A percentile compares a stretch with the other conserved stretches of the same genome.
These are phyloP conservation scores for Apiospora koreana DNA, from an alignment of 2,329 filamentous ascomycete species.

Conservation along the genomic window DNA sequence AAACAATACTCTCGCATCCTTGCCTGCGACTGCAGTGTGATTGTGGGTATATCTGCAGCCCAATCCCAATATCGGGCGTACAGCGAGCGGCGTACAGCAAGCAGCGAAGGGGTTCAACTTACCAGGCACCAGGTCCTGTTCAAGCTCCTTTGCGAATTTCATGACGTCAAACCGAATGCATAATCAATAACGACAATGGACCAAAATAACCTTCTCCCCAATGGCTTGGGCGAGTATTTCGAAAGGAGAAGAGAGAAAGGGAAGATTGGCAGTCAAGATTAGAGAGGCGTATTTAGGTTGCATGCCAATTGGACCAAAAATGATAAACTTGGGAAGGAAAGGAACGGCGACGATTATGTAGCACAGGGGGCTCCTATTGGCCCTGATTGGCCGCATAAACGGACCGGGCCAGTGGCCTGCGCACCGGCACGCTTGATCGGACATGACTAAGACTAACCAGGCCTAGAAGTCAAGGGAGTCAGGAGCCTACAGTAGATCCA, in stretches of 20 bases:
- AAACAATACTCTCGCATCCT: background rate
- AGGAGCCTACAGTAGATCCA: background rate
- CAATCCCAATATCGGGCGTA: background rate
- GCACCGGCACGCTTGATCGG: background rate
- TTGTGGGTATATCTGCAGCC: background rate
- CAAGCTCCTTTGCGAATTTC: slow-evolving; percentile 77
- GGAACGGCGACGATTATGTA: background rate
- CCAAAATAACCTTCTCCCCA: background rate
- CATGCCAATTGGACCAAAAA: background rate
- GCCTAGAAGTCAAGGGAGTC: background rate
- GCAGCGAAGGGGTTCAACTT: slow-evolving; percentile 24
- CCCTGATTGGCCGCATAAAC: background rate
- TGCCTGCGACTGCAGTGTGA: background rate
- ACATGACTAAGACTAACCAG: background rate
- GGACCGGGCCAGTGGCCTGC: background rate
- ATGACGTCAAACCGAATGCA: slow-evolving; percentile 41
- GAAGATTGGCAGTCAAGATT: background rate
- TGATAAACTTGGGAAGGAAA: background rate
- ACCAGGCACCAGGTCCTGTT: slow-evolving; percentile 85
- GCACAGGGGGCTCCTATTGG: background rate
- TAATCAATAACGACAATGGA: background rate
- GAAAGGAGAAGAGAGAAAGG: background rate
- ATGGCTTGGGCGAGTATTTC: background rate
- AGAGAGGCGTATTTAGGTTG: background rate
- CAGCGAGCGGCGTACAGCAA: too few species aligned